These are phyloP conservation scores for Phlyctochytrium arcticum DNA, from an alignment of 192 early-diverging fungal species.

Conservation along the genomic window DNA sequence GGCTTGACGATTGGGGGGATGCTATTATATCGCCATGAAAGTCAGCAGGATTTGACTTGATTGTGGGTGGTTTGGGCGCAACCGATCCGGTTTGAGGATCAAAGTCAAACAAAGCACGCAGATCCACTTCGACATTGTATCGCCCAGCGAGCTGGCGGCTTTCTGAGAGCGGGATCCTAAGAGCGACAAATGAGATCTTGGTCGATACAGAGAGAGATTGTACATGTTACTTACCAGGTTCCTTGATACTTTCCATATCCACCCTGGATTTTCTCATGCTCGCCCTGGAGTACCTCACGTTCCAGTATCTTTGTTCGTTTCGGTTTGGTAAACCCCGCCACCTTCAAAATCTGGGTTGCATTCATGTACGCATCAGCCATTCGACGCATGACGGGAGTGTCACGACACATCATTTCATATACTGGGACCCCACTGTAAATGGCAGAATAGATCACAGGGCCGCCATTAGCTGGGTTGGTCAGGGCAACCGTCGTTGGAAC, in stretches of 20 bases:
- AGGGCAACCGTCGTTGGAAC: too few relatives aligned
- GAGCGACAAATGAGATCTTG: not conserved
- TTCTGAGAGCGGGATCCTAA: constrained; percentile 8
- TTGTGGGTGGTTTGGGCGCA: constrained; percentile 19
- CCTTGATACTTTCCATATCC: constrained; percentile 74
- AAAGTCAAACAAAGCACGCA: constrained; percentile 33
- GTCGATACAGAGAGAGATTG: not conserved
- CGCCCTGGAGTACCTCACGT: constrained; percentile 76
- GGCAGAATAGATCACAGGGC: constrained; percentile 33
- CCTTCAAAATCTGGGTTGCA: constrained; percentile 97
- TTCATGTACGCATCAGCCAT: constrained; percentile 83
- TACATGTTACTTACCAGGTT: constrained; percentile 41
- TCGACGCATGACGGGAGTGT: constrained; percentile 70
- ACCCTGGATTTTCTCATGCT: constrained; percentile 93
- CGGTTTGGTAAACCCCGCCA: constrained; percentile 85
- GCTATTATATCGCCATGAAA: not conserved
- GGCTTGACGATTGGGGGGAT: not conserved
- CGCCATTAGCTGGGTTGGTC: too few relatives aligned
- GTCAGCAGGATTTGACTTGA: not conserved
- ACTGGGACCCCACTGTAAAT: constrained; percentile 52
- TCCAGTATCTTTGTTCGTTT: constrained; percentile 90
- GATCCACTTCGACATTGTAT: constrained; percentile 31
- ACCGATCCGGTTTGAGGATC: constrained; percentile 20
- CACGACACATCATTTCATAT: constrained; percentile 73
- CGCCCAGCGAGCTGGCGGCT: not conserved